Conservation (phyloP, 805 yeast species). For the Metschnikowia borealis region DNA sequence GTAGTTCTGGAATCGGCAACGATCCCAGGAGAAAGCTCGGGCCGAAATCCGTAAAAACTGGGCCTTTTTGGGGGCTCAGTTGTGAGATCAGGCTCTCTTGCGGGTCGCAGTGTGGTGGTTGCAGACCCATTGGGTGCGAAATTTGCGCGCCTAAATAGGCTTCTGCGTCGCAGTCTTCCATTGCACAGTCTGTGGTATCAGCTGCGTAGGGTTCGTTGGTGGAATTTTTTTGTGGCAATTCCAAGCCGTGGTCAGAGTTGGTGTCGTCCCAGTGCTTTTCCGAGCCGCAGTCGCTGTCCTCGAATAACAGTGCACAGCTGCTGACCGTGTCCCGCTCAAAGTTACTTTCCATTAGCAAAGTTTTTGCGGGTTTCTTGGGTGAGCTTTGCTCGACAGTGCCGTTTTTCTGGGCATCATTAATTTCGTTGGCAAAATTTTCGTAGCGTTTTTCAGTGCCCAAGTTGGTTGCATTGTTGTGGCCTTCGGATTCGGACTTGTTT, state of each 20-base stretch:
- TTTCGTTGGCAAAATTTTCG: neutral
- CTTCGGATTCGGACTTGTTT: neutral
- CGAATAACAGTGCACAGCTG: too few species aligned
- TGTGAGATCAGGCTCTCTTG: neutral
- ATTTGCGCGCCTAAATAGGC: neutral
- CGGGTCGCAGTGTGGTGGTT: neutral
- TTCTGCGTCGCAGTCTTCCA: constrained; percentile 1
- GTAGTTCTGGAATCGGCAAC: neutral
- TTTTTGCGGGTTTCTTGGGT: neutral
- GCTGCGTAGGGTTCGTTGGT: neutral
- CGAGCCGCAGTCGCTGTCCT: neutral
- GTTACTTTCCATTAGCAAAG: neutral
- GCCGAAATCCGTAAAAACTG: neutral
- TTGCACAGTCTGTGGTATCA: neutral
- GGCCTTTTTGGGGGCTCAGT: neutral
- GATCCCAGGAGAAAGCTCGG: neutral
- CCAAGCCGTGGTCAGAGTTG: neutral
- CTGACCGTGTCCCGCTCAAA: too few species aligned
- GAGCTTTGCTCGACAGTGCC: neutral
- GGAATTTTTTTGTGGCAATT: neutral
- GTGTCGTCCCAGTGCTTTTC: neutral
- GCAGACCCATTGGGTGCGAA: constrained; percentile 2
- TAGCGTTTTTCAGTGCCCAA: neutral
- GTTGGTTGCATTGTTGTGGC: neutral
- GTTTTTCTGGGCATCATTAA: neutral